Evolutionary conservation across 768 basidiomycete species (phyloP).

Genomic region (Amanita exitialis): DNA sequence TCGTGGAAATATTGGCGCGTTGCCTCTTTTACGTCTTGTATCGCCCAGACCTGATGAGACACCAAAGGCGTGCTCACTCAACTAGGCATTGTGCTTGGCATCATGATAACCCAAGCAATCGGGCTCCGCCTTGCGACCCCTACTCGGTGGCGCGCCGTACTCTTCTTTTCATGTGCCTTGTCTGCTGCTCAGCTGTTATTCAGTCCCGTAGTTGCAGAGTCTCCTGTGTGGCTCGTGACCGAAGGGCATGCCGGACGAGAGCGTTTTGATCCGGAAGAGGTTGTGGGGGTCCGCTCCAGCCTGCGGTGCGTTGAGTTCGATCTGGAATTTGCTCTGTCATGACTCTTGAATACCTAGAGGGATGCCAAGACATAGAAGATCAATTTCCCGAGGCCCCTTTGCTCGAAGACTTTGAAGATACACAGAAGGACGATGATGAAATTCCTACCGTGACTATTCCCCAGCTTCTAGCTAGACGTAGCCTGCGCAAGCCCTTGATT

Average conservation of each 20-base stretch:
- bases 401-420: constrained; percentile 16
- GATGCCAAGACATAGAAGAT: constrained; percentile 21
- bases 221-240: constrained; percentile 55
- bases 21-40: background rate
- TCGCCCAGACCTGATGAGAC: background rate
- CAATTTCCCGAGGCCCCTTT: constrained; percentile 19
- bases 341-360: background rate
- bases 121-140: constrained; percentile 67
- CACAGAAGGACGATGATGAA: constrained; percentile 16
- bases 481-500: constrained; percentile 51
- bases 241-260: constrained; percentile 40
- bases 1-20: constrained; percentile 62
- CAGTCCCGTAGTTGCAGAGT: constrained; percentile 51
- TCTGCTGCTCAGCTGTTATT: constrained; percentile 47
- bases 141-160: constrained; percentile 60
- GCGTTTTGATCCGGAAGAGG: constrained; percentile 31
- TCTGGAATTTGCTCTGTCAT: background rate
- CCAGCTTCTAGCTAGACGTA: constrained; percentile 37
- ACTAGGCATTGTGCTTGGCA: constrained; percentile 73
- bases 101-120: constrained; percentile 76
- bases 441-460: constrained; percentile 35
- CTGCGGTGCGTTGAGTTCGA: constrained; percentile 15
- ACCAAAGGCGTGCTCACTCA: constrained; percentile 68
- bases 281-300: constrained; percentile 41
- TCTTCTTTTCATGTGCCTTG: constrained; percentile 49